Base-by-base conservation (phyloP, 306 rosid species). In the Boehmeria nivea region DNA sequence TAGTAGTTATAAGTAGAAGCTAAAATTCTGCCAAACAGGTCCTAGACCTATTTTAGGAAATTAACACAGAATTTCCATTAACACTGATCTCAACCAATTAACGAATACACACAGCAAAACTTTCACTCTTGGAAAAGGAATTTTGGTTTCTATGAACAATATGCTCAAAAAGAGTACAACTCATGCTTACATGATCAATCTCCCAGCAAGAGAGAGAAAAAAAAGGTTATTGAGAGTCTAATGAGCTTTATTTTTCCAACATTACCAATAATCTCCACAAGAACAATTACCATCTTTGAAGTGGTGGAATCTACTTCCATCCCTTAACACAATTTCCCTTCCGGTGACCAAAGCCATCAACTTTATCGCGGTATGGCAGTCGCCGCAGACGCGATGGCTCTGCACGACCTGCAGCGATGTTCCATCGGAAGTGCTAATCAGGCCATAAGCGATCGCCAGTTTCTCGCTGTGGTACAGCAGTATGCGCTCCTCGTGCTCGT, bases 201-300 rank as follows among this genome's bases (percentile, higher is more conserved):
- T 52, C 6, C 3, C 23, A 27, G 22, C 4, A 12, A 1, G 8
- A 7, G 20, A 33, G 17, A 18, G 24, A 36, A 36, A 16, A 3
- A 4, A 21, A 6, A 37, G 21, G 21, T 19, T 28, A 45, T 38
- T 46, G 11, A 3, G 8, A 65, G 0, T 42, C 43, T 10, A 37
- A 57, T 61, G 66, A 49, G 43, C 50, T n/a, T 50, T 25, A n/a
- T n/a, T 19, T 51, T 23, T 60, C 20, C 27, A 40, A 40, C 69
- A 64, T 83, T 77, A 90, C 95, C 97, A 83, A 69, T 90, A 90
- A 66, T 80, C 79, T 19, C 95, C 90, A 72, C 97, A 90, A 57
- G 94, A 90, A 64, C 97, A 86, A 36, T n/a, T 63, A 53, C 95
- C 97, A 53, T 83, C 66, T 72, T 63, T 79, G 79, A 86, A 86